Base-by-base conservation (phyloP, 148 eudicot genomes). In the Vaccinium myrtillus region DNA sequence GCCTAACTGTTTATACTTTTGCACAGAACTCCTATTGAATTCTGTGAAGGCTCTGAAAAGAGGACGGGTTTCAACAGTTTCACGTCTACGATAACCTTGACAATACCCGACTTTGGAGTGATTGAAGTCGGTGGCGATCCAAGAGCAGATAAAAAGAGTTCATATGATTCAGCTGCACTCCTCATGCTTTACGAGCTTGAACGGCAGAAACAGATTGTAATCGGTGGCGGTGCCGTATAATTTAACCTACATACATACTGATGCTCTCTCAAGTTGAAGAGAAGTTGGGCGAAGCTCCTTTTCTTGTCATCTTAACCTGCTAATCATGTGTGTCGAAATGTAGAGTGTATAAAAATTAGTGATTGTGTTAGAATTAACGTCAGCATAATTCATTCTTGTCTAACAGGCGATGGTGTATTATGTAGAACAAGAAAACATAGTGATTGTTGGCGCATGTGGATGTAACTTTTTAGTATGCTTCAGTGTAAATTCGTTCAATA, bases 91-190 rank as follows among this genome's bases (percentile, higher is more conserved):
- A 97, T 97, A 69, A 83, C 89, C 11, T 87, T 97, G 88, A 90
- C 91, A 48, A 90, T 97, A 87, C 99, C 99, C 4, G 88, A 91
- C 50, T 82, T 19, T 85, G 98, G 95, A 76, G 86, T 80, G 21
- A 79, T 95, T 46, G 91, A 92, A 73, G 83, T 85, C 61, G 82
- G 75, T 21, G 99, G 99, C 7, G 93, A 91, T 58, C 80, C 59
- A 59, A 91, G 91, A 86, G 89, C 98, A 14, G 98, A 97, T 83
- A 97, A 94, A 90, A 95, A 91, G 86, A 90, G 94, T 59, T 92
- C 99, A 43, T 90, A 61, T 12, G 99, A 97, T 74, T 92, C 98
- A 63, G 99, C 99, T 51, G 93, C 98, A n/a, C 75, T 94, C 53
- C 51, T 51, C 65, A 90, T 95, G 93, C 93, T 97, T 25, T 77